Evolutionary conservation across 2,329 filamentous ascomycete species (phyloP).

Genomic region (Fusarium vanettenii): DNA sequence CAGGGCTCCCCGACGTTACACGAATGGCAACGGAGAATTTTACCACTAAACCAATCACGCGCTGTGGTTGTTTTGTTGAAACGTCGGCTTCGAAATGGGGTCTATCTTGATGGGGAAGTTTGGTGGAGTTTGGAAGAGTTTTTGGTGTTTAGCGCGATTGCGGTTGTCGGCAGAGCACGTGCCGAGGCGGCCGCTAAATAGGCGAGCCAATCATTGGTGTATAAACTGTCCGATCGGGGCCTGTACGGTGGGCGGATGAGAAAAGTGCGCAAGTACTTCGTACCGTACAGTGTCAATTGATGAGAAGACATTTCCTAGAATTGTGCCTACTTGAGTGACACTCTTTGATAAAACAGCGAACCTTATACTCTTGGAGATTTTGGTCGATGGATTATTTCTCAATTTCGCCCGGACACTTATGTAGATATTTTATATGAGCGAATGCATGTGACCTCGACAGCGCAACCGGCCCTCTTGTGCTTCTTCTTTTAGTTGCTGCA

Average conservation of each 20-base stretch:
- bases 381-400: fast-evolving
- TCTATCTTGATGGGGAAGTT: background rate
- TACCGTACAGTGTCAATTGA: background rate
- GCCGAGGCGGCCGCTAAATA: background rate
- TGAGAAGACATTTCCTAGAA: background rate
- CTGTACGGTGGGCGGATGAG: background rate
- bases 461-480: fast-evolving
- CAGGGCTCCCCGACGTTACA: slow-evolving; percentile 22
- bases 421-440: background rate
- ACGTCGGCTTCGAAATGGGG: background rate
- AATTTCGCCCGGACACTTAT: background rate
- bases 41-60: slow-evolving; percentile 26
- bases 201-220: background rate
- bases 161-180: background rate
- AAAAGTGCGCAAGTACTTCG: background rate
- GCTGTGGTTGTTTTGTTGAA: slow-evolving; percentile 4
- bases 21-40: slow-evolving; percentile 26
- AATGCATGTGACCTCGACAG: fast-evolving
- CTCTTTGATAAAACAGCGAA: background rate
- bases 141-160: background rate
- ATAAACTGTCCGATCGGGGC: background rate
- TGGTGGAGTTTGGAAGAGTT: slow-evolving; percentile 1
- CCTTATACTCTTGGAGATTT: background rate
- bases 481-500: background rate
- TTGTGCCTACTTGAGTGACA: background rate